phyloP scores from a whole-genome alignment of 495 filamentous ascomycete genomes.

The Saxispiralis lemnorum region DNA sequence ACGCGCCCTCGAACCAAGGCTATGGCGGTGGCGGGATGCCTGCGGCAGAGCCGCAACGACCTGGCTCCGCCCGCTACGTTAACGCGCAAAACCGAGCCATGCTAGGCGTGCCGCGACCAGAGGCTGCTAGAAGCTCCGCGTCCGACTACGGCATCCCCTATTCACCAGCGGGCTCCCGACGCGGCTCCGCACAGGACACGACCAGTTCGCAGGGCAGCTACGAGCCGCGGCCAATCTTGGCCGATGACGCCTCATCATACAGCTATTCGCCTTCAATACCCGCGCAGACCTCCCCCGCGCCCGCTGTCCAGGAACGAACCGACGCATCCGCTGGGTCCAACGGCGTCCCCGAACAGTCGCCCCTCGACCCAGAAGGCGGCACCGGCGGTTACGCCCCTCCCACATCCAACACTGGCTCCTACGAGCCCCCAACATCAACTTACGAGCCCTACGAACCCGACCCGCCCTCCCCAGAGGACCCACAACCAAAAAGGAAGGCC shows the following conservation, averaged over 20 bases:
- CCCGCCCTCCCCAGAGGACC: slow-evolving; percentile 22
- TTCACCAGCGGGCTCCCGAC: slow-evolving; percentile 2
- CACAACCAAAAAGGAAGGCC: slow-evolving; percentile 41
- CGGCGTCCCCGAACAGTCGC: background rate
- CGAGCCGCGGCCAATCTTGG: slow-evolving; percentile 8
- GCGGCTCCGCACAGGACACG: slow-evolving; percentile 12
- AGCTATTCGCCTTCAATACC: slow-evolving; percentile 4
- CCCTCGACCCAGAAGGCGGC: background rate
- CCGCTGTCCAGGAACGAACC: background rate
- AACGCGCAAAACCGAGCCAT: background rate
- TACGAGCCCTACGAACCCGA: slow-evolving; percentile 33
- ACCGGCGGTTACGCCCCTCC: slow-evolving; percentile 13
- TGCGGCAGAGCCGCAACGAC: background rate
- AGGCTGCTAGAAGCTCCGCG: background rate
- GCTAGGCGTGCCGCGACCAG: slow-evolving; percentile 7
- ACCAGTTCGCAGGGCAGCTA: slow-evolving; percentile 12
- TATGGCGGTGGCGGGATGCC: background rate
- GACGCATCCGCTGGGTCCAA: slow-evolving; percentile 2
- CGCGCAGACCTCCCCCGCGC: background rate
- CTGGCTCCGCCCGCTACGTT: background rate
- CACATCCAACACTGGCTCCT: slow-evolving; percentile 32
- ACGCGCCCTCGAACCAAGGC: background rate
- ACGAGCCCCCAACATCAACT: slow-evolving; percentile 19
- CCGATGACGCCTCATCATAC: slow-evolving; percentile 6
- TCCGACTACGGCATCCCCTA: slow-evolving; percentile 10